A percentile compares a stretch with the other conserved stretches of the same genome.
Conservation (phyloP, 805 yeast genomes). For the Kodamaea neixiangensis region DNA sequence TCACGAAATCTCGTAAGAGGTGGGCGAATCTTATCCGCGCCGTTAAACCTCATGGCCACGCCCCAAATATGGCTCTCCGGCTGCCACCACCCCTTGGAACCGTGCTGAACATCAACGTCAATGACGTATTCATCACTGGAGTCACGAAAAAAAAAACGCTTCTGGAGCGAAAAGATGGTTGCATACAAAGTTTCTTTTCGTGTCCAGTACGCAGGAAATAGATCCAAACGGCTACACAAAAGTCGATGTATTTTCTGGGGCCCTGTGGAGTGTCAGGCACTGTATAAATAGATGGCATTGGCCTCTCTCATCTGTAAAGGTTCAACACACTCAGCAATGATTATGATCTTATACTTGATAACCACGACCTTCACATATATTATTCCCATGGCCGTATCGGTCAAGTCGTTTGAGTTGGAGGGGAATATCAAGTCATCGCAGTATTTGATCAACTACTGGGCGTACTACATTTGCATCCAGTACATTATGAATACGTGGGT, state of each 20-base stretch:
- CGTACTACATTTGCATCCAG: slow-evolving; percentile 14
- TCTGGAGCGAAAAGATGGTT: not conserved
- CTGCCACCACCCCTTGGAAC: not conserved
- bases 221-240: not conserved
- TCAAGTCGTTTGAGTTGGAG: slow-evolving; percentile 12
- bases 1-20: not conserved
- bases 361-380: slow-evolving; percentile 9
- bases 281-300: not conserved
- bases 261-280: not conserved
- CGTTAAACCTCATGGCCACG: not conserved
- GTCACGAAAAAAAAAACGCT: not conserved
- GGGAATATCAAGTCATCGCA: slow-evolving; percentile 10
- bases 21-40: not conserved
- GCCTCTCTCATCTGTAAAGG: not conserved
- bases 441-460: slow-evolving; percentile 19
- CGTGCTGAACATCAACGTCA: not conserved
- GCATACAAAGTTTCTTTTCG: not conserved
- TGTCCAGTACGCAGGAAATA: not conserved
- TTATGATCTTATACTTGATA: not conserved
- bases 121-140: not conserved
- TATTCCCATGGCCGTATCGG: slow-evolving; percentile 15
- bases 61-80: not conserved
- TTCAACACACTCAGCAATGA: not conserved
- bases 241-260: not conserved
- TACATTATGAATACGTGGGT: slow-evolving; percentile 3